Percentiles rank a stretch among this genome's conserved stretches.
These are phyloP conservation scores for Cladosporium oxysporum DNA, from an alignment of 2,329 filamentous ascomycete genomes.

Conservation along the genomic window DNA sequence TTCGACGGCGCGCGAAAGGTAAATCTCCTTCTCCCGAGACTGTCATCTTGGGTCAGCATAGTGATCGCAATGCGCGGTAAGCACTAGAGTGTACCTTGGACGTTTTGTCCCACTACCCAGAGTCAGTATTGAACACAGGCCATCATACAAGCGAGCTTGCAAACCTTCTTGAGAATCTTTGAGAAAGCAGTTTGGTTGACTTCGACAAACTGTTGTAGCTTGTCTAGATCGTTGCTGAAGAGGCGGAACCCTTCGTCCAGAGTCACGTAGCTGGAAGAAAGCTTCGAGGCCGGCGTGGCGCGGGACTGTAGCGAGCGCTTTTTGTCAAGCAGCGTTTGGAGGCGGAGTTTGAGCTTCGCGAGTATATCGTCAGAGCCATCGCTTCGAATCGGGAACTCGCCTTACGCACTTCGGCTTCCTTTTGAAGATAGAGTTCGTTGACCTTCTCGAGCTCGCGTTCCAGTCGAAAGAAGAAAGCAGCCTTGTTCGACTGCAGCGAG, in stretches of 20 bases:
- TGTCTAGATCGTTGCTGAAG: constrained; percentile 94
- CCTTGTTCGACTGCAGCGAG: constrained; percentile 92
- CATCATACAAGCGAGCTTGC: constrained; percentile 25
- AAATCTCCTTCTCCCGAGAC: constrained; percentile 96
- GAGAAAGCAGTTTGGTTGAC: constrained; percentile 97
- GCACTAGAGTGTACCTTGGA: constrained; percentile 70
- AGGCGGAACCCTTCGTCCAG: constrained; percentile 96
- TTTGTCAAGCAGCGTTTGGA: constrained; percentile 92
- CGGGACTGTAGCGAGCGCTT: constrained; percentile 87
- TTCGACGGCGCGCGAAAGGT: constrained; percentile 92
- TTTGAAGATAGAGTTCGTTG: constrained; percentile 96
- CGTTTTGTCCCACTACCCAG: constrained; percentile 86
- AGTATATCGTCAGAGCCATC: constrained; percentile 12
- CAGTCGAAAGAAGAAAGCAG: constrained; percentile 97
- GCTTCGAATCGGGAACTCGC: constrained; percentile 9
- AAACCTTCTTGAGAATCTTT: constrained; percentile 93
- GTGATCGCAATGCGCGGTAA: background rate
- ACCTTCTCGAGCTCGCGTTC: constrained; percentile 98
- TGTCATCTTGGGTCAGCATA: constrained; percentile 42
- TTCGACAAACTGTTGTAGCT: constrained; percentile 95
- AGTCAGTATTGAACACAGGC: constrained; percentile 38
- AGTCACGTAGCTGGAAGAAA: constrained; percentile 90
- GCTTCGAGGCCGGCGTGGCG: constrained; percentile 69
- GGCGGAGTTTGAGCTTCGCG: constrained; percentile 79
- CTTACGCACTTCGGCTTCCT: constrained; percentile 83